Percentiles rank a stretch among this genome's conserved stretches.
phyloP scores from a whole-genome alignment of 345 rosid species.

The Acer saccharum region DNA sequence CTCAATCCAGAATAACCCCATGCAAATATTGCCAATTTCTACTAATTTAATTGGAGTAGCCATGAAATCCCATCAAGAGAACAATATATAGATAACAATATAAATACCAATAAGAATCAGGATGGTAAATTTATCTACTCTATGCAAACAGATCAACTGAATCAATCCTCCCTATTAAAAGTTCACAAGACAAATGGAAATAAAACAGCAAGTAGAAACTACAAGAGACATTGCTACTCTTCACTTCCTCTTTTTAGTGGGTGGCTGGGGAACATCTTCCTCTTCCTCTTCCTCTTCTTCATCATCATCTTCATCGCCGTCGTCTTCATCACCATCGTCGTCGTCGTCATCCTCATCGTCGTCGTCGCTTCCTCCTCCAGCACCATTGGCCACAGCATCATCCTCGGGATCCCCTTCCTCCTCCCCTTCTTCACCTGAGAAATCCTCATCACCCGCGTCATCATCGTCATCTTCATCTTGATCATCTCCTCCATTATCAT shows the following conservation, averaged over 20 bases:
- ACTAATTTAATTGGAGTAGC: neutral
- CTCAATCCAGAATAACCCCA: neutral
- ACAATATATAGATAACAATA: neutral
- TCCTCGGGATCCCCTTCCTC: constrained; percentile 64
- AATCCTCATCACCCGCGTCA: constrained; percentile 49
- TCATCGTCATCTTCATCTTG: constrained; percentile 41
- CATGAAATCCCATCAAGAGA: neutral
- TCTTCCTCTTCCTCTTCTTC: constrained; percentile 45
- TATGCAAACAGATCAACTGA: constrained; percentile 24
- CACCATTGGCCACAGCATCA: constrained; percentile 56
- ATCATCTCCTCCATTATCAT: constrained; percentile 38
- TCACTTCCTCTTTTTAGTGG: constrained; percentile 69
- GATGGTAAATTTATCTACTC: constrained; percentile 12
- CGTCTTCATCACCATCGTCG: constrained; percentile 38
- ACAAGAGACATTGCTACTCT: neutral
- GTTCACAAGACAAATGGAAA: constrained; percentile 1
- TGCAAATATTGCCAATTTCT: neutral
- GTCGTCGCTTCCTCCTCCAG: constrained; percentile 52
- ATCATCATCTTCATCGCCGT: constrained; percentile 32
- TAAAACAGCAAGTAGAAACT: constrained; percentile 9
- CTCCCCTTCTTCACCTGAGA: constrained; percentile 55
- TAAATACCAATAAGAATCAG: neutral
- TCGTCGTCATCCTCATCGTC: constrained; percentile 45
- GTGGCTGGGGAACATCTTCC: constrained; percentile 57
- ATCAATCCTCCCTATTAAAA: constrained; percentile 20